Percentiles rank a stretch among this genome's conserved stretches.
Evolutionary conservation across 345 rosid species (phyloP).

Genomic region (Citrus inodora): DNA sequence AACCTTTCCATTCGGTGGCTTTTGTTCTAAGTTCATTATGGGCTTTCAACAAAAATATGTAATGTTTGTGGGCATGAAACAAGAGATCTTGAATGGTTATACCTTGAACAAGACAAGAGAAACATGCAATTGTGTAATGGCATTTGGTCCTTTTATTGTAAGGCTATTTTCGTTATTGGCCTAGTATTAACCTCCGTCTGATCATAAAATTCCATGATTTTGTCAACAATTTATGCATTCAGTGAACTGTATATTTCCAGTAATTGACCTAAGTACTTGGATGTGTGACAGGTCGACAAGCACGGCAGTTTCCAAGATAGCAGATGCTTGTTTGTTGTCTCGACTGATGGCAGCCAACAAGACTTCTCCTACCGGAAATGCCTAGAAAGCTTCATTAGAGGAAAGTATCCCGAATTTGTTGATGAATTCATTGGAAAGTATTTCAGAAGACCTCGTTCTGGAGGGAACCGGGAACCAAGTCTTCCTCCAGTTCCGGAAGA

Average conservation of each 20-base stretch:
- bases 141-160: background rate
- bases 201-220: background rate
- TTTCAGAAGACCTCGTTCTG: conserved; percentile 38
- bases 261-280: background rate
- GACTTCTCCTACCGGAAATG: conserved; percentile 88
- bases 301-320: conserved; percentile 51
- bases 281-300: conserved; percentile 55
- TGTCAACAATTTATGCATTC: background rate
- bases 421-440: conserved; percentile 63
- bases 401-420: conserved; percentile 57
- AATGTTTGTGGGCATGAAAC: background rate
- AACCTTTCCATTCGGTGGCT: background rate
- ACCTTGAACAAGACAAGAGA: background rate
- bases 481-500: conserved; percentile 25
- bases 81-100: background rate
- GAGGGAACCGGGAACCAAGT: conserved; percentile 37
- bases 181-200: background rate
- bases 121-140: background rate
- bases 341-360: conserved; percentile 58
- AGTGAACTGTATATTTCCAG: background rate
- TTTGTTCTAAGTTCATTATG: background rate
- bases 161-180: background rate
- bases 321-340: conserved; percentile 75
- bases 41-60: background rate
- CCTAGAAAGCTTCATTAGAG: conserved; percentile 51